A percentile compares a stretch with the other conserved stretches of the same genome.
Conservation (phyloP, 2,329 filamentous ascomycete species). For the Hymenoscyphus occultus region DNA sequence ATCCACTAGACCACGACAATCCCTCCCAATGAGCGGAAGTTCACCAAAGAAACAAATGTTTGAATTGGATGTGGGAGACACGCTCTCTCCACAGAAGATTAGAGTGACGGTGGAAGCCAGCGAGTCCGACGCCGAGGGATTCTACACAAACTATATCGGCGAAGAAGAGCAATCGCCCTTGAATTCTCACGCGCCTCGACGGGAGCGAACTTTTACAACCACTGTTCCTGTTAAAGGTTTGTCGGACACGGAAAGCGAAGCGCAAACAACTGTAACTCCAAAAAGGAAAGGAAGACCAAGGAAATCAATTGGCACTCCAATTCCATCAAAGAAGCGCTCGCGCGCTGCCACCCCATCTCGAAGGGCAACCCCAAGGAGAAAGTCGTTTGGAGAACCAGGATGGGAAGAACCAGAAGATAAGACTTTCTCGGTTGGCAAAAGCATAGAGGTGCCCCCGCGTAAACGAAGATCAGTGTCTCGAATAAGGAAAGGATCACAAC, state of each 20-base stretch:
- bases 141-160: slow-evolving; percentile 20
- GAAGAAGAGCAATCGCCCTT: slow-evolving; percentile 19
- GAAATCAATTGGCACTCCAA: slow-evolving; percentile 41
- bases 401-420: slow-evolving; percentile 29
- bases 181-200: slow-evolving; percentile 22
- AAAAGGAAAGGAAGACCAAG: slow-evolving; percentile 43
- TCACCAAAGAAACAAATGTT: slow-evolving; percentile 38
- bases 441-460: slow-evolving; percentile 24
- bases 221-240: slow-evolving; percentile 36
- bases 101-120: slow-evolving; percentile 37
- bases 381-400: slow-evolving; percentile 28
- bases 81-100: slow-evolving; percentile 37
- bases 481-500: slow-evolving; percentile 24
- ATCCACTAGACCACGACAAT: slow-evolving; percentile 23
- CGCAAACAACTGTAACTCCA: slow-evolving; percentile 31
- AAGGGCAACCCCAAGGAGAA: slow-evolving; percentile 26
- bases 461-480: slow-evolving; percentile 32
- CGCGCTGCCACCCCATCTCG: slow-evolving; percentile 28
- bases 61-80: slow-evolving; percentile 36
- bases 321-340: slow-evolving; percentile 33
- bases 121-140: slow-evolving; percentile 29
- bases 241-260: slow-evolving; percentile 32
- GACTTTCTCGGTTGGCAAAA: slow-evolving; percentile 26
- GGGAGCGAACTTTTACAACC: slow-evolving; percentile 34
- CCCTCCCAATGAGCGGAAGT: slow-evolving; percentile 29